Base-by-base conservation (phyloP, 108 stramenopile species). In the Epipyxis sp. region DNA sequence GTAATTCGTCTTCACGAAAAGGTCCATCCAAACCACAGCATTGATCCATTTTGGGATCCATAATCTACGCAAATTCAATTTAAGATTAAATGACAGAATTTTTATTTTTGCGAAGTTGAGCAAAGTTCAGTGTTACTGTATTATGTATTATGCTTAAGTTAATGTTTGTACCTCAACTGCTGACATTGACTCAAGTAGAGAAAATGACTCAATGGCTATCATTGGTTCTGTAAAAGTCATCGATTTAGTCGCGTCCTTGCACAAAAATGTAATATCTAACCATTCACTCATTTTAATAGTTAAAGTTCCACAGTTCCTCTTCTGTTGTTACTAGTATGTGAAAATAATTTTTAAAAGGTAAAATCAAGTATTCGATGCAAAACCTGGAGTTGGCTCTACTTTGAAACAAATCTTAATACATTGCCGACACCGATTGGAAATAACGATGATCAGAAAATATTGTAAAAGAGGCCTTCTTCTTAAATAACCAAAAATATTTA, bases 31-130 rank as follows among this genome's bases (percentile, higher is more conserved):
- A 6, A 50, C 46, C 46, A 50, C 46, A 50, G 61, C 61, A 65
- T 25, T 65, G 61, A 32, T 65, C 61, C 61, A 65, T 65, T 25
- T 65, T 65, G 30, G 3, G 13, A 32, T 65, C 61, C 61, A 65
- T 65, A 3, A 65, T 13, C 61, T 65, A 32, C 6, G 61, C 3
- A 3, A 37, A 3, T 32, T 29, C 27, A 65, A 37, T 10, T 13
- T 3, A 65, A 13, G 13, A 50, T 20, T 20, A 50, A n/a, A n/a
- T n/a, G n/a, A n/a, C n/a, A n/a, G n/a, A n/a, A n/a, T n/a, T n/a
- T n/a, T n/a, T n/a, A n/a, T n/a, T n/a, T n/a, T n/a, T n/a, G n/a
- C n/a, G n/a, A n/a, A n/a, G n/a, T n/a, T 16, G 54, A 25, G 54
- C 54, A 57, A 57, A 57, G 16, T 16, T 57, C 54, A 57, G 54